Conservation (phyloP, 2,329 filamentous ascomycete genomes). For the Leptographium wingfieldii region DNA sequence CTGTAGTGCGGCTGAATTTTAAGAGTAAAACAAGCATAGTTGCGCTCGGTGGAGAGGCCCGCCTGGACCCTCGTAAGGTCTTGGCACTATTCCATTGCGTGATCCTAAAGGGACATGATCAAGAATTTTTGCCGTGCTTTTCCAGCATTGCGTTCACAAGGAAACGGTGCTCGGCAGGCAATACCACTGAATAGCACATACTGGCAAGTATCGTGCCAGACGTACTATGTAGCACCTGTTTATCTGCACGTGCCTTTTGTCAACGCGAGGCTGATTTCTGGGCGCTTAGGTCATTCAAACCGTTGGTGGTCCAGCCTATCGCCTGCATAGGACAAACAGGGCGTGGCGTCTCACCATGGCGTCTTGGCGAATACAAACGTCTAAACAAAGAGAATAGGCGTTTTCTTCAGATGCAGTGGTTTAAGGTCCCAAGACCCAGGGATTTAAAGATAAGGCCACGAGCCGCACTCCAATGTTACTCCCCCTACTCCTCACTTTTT, state of each 20-base stretch:
- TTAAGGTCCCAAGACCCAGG: neutral
- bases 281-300: neutral
- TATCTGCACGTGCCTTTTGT: neutral
- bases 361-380: neutral
- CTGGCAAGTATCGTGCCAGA: neutral
- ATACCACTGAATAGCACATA: neutral
- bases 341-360: neutral
- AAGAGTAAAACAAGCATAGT: neutral
- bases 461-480: neutral
- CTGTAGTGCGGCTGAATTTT: neutral
- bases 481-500: neutral
- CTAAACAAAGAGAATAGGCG: neutral
- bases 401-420: neutral
- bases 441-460: neutral
- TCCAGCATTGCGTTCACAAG: too few relatives aligned
- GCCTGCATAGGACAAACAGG: neutral
- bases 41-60: neutral
- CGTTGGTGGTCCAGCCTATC: neutral
- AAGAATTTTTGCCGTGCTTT: neutral
- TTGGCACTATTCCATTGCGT: neutral
- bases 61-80: neutral
- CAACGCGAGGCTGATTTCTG: neutral
- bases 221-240: neutral
- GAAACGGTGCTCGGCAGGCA: too few relatives aligned
- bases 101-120: neutral